Conservation (phyloP, 305 asterid genomes). For the Solanum chacoense region DNA sequence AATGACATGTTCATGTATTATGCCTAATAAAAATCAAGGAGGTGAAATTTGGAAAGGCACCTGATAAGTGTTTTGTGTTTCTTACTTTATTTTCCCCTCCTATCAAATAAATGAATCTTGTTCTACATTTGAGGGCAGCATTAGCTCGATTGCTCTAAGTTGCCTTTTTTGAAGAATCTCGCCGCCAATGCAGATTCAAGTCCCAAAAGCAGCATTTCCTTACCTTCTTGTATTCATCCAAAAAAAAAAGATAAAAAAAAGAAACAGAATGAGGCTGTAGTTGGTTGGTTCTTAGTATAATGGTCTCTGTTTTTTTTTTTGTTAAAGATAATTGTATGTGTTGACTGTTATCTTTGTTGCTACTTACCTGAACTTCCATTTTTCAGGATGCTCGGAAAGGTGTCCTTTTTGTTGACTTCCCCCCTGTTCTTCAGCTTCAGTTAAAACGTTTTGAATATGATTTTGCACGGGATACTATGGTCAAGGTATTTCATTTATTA, state of each 20-base stretch:
- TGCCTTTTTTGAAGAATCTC: not conserved
- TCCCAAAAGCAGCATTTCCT: not conserved
- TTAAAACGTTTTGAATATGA: conserved; percentile 91
- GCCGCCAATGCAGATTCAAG: not conserved
- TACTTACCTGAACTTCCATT: not conserved
- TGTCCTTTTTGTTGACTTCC: conserved; percentile 83
- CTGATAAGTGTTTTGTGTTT: not conserved
- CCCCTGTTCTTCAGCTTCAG: conserved; percentile 98
- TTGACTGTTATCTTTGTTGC: not conserved
- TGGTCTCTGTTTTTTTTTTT: not conserved
- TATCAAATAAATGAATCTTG: not conserved
- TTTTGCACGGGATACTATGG: conserved; percentile 90
- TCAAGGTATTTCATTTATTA: conserved; percentile 44
- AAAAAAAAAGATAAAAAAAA: not conserved
- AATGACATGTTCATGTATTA: not conserved
- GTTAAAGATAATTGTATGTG: not conserved
- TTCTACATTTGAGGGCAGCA: not conserved
- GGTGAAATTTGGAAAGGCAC: not conserved
- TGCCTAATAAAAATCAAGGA: not conserved
- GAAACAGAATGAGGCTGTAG: not conserved
- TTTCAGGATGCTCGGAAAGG: conserved; percentile 96
- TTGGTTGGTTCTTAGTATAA: not conserved
- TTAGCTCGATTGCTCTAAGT: not conserved
- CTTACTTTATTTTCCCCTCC: not conserved
- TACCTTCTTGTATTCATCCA: not conserved